phyloP scores from a whole-genome alignment of 2,329 filamentous ascomycete genomes.

The Fusarium subtropicale region DNA sequence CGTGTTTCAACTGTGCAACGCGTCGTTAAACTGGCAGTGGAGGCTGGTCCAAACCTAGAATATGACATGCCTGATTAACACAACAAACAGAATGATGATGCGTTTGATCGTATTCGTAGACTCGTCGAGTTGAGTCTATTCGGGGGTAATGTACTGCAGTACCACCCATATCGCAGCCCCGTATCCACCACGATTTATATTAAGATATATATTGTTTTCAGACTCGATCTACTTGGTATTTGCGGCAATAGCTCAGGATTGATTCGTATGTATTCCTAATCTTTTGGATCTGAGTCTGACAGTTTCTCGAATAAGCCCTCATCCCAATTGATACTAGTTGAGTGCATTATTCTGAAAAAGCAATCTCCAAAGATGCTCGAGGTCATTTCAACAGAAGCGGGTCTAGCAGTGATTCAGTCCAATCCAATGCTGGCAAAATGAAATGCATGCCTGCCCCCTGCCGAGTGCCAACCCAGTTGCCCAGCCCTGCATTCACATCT shows the following conservation, averaged over 20 bases:
- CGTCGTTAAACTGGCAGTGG: conserved; percentile 14
- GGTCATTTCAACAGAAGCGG: conserved; percentile 43
- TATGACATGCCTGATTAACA: neutral
- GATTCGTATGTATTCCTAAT: neutral
- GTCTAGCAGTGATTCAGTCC: conserved; percentile 30
- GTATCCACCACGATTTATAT: conserved; percentile 10
- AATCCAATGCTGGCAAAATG: neutral
- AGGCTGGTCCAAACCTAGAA: neutral
- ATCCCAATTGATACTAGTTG: conserved; percentile 32
- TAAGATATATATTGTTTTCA: neutral
- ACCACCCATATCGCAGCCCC: conserved; percentile 5
- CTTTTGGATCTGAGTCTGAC: neutral
- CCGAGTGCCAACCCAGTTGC: conserved; percentile 3
- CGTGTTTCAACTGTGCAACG: conserved; percentile 39
- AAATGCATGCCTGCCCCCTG: conserved; percentile 1
- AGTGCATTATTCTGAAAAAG: conserved; percentile 21
- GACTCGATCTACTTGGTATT: neutral
- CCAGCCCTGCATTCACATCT: conserved; percentile 40
- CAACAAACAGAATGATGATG: neutral
- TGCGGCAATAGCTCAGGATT: neutral
- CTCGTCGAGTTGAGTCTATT: conserved; percentile 6
- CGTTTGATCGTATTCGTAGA: conserved; percentile 15
- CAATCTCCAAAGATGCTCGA: conserved; percentile 42
- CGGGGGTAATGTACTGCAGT: neutral
- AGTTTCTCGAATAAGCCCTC: neutral